These are phyloP conservation scores for Metschnikowia noctiluminum DNA, from an alignment of 805 yeast genomes.

Conservation along the genomic window DNA sequence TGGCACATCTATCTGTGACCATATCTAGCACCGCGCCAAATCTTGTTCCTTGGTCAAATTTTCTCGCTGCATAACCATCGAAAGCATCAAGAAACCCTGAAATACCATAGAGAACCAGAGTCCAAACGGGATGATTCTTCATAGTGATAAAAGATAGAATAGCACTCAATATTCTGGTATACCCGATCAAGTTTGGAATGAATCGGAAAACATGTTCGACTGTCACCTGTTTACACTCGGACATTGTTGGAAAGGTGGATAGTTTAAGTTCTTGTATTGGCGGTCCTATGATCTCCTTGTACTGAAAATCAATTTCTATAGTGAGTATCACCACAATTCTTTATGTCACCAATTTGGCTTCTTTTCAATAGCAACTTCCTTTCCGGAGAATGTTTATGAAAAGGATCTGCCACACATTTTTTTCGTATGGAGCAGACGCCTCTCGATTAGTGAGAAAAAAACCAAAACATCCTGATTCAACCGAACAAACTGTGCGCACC, in stretches of 20 bases:
- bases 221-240: conserved; percentile 24
- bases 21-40: conserved; percentile 97
- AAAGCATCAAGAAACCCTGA: conserved; percentile 93
- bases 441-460: conserved; percentile 2
- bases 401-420: conserved; percentile 1
- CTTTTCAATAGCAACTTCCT: too few relatives aligned
- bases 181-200: conserved; percentile 92
- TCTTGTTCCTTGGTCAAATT: conserved; percentile 80
- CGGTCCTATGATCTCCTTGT: not conserved
- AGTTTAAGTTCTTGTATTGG: not conserved
- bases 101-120: conserved; percentile 73
- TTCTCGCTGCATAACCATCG: conserved; percentile 94
- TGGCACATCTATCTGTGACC: conserved; percentile 98
- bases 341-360: too few relatives aligned
- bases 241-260: not conserved
- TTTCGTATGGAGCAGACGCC: conserved; percentile 1
- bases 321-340: too few relatives aligned
- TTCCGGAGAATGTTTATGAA: not conserved
- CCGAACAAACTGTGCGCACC: conserved; percentile 2
- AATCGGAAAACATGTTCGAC: conserved; percentile 62
- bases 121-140: conserved; percentile 78
- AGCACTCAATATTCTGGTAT: conserved; percentile 78
- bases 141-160: conserved; percentile 75
- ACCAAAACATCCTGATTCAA: conserved; percentile 6
- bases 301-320: too few relatives aligned